A percentile compares a stretch with the other conserved stretches of the same genome.
Conservation (phyloP, 257 asterid species). For the Solanum paucissectum region DNA sequence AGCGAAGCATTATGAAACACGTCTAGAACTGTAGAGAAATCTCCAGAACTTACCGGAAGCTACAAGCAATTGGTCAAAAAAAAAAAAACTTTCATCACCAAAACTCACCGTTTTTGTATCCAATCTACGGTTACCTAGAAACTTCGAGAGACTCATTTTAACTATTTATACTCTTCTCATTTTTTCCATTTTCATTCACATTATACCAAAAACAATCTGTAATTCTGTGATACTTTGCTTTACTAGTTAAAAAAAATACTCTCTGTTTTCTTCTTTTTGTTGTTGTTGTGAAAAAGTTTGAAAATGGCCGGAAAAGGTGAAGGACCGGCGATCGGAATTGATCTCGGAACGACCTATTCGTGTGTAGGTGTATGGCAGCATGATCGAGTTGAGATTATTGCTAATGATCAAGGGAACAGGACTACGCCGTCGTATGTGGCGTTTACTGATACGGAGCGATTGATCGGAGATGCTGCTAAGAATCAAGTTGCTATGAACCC, state of each 20-base stretch:
- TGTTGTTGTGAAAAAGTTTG: neutral
- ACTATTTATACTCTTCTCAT: neutral
- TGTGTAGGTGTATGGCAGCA: constrained; percentile 34
- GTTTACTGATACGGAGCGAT: constrained; percentile 28
- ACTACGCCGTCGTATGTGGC: constrained; percentile 38
- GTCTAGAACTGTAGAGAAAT: neutral
- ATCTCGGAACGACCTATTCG: constrained; percentile 27
- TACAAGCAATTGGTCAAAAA: neutral
- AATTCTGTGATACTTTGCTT: neutral
- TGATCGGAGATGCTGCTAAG: constrained; percentile 37
- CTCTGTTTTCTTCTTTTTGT: neutral
- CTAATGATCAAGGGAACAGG: constrained; percentile 29
- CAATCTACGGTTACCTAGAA: constrained; percentile 15
- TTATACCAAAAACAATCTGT: neutral
- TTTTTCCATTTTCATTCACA: neutral
- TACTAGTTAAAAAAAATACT: neutral
- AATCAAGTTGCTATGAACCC: constrained; percentile 42
- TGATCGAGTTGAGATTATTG: constrained; percentile 26
- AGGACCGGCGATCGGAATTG: constrained; percentile 30
- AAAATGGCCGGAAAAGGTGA: constrained; percentile 24
- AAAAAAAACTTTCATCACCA: neutral
- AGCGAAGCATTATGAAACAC: neutral
- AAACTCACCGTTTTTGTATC: neutral
- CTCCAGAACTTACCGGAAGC: neutral
- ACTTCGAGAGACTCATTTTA: constrained; percentile 1